Evolutionary conservation across 345 rosid species (phyloP), one percentile per base, ranked within the genome.

Genomic region (Eutrema japonicum): DNA sequence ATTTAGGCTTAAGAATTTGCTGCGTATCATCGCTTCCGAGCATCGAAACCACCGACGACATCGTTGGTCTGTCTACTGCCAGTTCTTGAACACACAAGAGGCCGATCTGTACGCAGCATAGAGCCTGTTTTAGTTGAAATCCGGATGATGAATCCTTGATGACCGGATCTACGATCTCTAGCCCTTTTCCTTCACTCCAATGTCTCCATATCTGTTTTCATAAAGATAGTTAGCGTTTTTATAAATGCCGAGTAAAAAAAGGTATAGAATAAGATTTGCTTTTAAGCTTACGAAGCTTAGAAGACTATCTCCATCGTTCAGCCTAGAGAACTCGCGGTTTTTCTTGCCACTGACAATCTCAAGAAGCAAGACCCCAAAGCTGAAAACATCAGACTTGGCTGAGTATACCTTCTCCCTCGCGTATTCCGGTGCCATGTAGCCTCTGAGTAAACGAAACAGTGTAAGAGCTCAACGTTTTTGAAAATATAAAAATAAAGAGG

Each of bases 81-180:
- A 18, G 22, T 18, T 18, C 22, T 18, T 18, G 22, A 18, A 18
- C 22, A 18, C 22, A 18, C 22, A 18, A 18, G 22, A 18, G 22
- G 22, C 22, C 22, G 22, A 18, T 18, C 22, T 18, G 22, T 18
- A 18, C 0, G 22, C 22, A 18, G 0, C 22, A 1, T 18, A 18
- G 22, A 18, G 22, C 22, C 22, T 18, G 22, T 18, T 18, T 18
- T 18, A 18, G 22, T 18, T 18, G 22, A 18, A 18, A 18, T 18
- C 22, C 22, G 22, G 22, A 18, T 18, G 22, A 18, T 18, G 22
- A 18, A 18, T 18, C 22, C 22, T 18, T 18, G 22, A 84, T 6
- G 45, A 66, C 38, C 10, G 83, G 78, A 60, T 87, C 87, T 43
- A 85, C 8, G 18, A 85, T 63, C 38, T 83, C 66, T 73, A 75